These are phyloP conservation scores for Purpureocillium takamizusanense DNA, from an alignment of 2,329 filamentous ascomycete genomes.

Conservation along the genomic window DNA sequence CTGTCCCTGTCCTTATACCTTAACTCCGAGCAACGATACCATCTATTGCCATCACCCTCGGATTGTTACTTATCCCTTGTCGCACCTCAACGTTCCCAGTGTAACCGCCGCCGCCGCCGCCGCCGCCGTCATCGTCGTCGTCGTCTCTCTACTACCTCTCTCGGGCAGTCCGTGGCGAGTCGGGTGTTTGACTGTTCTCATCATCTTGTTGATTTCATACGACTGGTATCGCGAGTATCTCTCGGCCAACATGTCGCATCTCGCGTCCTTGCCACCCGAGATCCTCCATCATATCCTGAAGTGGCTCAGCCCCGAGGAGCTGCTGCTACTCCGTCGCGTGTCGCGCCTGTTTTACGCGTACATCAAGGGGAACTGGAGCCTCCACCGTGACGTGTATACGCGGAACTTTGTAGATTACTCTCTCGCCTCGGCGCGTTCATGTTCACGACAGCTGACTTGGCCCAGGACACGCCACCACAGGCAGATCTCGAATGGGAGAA, in stretches of 20 bases:
- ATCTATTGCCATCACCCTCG: too few species aligned
- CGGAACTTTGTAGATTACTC: conserved; percentile 36
- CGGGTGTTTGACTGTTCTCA: too few species aligned
- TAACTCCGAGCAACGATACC: too few species aligned
- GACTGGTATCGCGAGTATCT: too few species aligned
- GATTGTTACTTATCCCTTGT: too few species aligned
- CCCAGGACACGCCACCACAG: conserved; percentile 23
- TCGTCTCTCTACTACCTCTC: too few species aligned
- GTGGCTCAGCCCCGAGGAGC: conserved; percentile 45
- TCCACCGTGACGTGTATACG: conserved; percentile 57
- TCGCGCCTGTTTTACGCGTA: conserved; percentile 45
- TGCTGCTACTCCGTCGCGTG: conserved; percentile 40
- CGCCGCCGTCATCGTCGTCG: too few species aligned
- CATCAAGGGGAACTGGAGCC: conserved; percentile 45
- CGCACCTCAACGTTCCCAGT: too few species aligned
- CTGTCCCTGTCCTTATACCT: too few species aligned
- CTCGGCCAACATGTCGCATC: conserved; percentile 6
- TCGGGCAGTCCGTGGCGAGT: too few species aligned
- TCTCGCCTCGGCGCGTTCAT: background rate
- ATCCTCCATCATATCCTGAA: conserved; percentile 53
- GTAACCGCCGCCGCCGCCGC: too few species aligned
- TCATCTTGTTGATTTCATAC: too few species aligned
- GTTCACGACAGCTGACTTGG: background rate
- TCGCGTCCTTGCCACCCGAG: conserved; percentile 45
- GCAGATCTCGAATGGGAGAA: conserved; percentile 30